A percentile compares a stretch with the other conserved stretches of the same genome.
phyloP scores from a whole-genome alignment of 2,329 filamentous ascomycete genomes.

The Hypomyces rosellus region DNA sequence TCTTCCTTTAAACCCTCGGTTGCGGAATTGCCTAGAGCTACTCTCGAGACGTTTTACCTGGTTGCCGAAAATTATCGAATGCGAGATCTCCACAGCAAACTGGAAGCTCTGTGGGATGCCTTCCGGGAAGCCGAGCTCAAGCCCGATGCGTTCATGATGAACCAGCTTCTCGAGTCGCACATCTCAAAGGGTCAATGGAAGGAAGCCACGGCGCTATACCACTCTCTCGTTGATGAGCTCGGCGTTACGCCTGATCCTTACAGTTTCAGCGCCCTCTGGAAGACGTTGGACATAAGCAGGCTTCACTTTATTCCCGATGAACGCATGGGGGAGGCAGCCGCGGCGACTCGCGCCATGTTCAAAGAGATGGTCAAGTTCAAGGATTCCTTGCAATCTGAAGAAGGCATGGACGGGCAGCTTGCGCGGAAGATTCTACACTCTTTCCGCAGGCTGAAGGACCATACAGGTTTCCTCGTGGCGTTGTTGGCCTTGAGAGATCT shows the following conservation, averaged over 20 bases:
- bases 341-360: slow-evolving; percentile 37
- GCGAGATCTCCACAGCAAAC: slow-evolving; percentile 49
- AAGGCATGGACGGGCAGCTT: slow-evolving; percentile 39
- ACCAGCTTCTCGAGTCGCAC: slow-evolving; percentile 65
- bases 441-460: slow-evolving; percentile 41
- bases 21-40: slow-evolving; percentile 49
- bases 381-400: slow-evolving; percentile 35
- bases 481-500: slow-evolving; percentile 36
- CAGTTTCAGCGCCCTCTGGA: slow-evolving; percentile 65
- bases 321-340: slow-evolving; percentile 24
- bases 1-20: background rate
- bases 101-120: slow-evolving; percentile 56
- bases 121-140: slow-evolving; percentile 58
- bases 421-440: slow-evolving; percentile 45
- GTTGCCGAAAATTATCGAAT: slow-evolving; percentile 66
- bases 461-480: slow-evolving; percentile 40
- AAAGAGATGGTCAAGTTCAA: slow-evolving; percentile 43
- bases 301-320: slow-evolving; percentile 29
- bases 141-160: slow-evolving; percentile 70
- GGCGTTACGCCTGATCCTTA: slow-evolving; percentile 56
- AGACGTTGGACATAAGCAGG: slow-evolving; percentile 47
- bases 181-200: slow-evolving; percentile 51
- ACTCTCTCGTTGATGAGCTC: slow-evolving; percentile 42
- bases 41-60: slow-evolving; percentile 70
- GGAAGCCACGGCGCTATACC: slow-evolving; percentile 51